Percentiles rank a stretch among this genome's conserved stretches.
Evolutionary conservation across 768 basidiomycete species (phyloP).

Genomic region (Ephemerocybe angulata): DNA sequence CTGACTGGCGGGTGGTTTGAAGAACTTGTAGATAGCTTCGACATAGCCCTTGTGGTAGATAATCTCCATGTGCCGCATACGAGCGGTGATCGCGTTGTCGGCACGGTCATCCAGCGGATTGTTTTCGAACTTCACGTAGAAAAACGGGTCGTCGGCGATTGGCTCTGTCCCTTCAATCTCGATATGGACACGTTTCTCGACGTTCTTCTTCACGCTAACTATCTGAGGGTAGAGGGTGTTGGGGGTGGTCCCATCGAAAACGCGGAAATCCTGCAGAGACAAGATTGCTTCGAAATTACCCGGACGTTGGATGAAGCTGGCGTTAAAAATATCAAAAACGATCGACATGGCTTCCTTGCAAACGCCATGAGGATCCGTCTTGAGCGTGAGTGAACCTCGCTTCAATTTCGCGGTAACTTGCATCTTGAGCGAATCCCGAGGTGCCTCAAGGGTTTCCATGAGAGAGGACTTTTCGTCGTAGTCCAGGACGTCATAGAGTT

Average conservation of each 20-base stretch:
- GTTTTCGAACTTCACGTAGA: constrained; percentile 87
- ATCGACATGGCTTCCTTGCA: constrained; percentile 76
- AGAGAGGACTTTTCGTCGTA: constrained; percentile 85
- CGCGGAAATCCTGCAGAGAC: constrained; percentile 79
- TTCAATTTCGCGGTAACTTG: constrained; percentile 75
- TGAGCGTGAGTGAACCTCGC: constrained; percentile 84
- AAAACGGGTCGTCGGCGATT: constrained; percentile 48
- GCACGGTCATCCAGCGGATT: constrained; percentile 90
- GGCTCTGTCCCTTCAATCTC: constrained; percentile 9
- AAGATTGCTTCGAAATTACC: constrained; percentile 84
- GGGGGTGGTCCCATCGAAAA: constrained; percentile 87
- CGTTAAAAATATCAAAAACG: constrained; percentile 83
- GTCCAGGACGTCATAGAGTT: constrained; percentile 87
- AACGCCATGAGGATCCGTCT: constrained; percentile 62
- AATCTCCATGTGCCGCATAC: constrained; percentile 94
- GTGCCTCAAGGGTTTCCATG: constrained; percentile 62
- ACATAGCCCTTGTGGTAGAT: constrained; percentile 94
- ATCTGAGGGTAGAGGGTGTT: constrained; percentile 85
- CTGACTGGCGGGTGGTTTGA: constrained; percentile 92
- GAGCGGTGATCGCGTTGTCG: constrained; percentile 84
- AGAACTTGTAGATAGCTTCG: constrained; percentile 87
- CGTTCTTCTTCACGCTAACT: constrained; percentile 59
- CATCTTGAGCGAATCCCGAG: constrained; percentile 76
- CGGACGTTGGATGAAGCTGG: constrained; percentile 78
- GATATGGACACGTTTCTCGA: constrained; percentile 10